Evolutionary conservation across 148 eudicot species (phyloP), one percentile per base, ranked within the genome.

Genomic region (Amaranthus hypochondriacus): DNA sequence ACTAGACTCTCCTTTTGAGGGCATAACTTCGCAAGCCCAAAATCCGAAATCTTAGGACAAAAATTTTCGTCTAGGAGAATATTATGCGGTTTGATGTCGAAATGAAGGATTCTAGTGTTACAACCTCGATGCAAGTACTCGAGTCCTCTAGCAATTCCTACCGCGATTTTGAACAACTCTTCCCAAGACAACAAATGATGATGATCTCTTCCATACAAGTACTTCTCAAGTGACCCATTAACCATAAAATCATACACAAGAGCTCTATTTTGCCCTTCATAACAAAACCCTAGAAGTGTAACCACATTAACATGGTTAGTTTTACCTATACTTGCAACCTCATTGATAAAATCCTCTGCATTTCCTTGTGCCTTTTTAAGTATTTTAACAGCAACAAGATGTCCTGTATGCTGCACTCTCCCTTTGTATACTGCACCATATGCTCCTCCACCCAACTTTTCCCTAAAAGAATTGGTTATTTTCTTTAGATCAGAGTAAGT

Each of bases 391-490:
- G 97, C 97, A 61, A 92, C 89, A 48, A 68, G 70, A 13, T 86
- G 89, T 9, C 88, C 89, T 1, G 56, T 50, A 76, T 88, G 87
- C 1, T 69, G 78, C 15, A 90, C 86, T 75, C 60, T 66, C 62
- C 97, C 97, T 75, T 89, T 85, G 80, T 87, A 93, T 13, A 93
- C 98, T 2, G 81, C 70, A 43, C 98, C 98, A 75, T 82, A 89
- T 56, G 96, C 98, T 54, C 98, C 98, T 64, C 89, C 89, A 21
- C 98, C 98, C 9, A 93, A 81, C 77, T 87, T 90, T 69, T 82
- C 78, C 54, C 81, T 73, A 64, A 93, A 90, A 68, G 84, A 83
- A 56, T 85, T 81, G 0, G 98, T 93, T 51, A 91, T 88, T 76
- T 80, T 83, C 84, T 93, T 89, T 55, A 93, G 87, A 73, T 90